phyloP scores from a whole-genome alignment of 2,329 filamentous ascomycete species.

The Periconia sp. region DNA sequence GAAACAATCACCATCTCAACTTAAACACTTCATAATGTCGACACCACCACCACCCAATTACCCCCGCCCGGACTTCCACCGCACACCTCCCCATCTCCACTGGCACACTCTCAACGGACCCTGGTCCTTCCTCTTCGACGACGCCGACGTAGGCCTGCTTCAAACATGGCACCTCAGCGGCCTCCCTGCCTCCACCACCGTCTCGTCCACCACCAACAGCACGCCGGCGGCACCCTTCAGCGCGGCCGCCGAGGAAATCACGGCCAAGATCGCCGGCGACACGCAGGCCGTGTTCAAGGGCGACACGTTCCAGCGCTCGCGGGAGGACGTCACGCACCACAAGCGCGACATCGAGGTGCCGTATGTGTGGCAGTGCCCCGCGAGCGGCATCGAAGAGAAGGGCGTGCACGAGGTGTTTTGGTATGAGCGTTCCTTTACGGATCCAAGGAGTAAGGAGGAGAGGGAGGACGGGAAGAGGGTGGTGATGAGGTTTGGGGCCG shows the following conservation, averaged over 20 bases:
- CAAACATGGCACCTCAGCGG: slow-evolving; percentile 57
- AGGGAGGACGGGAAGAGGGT: slow-evolving; percentile 45
- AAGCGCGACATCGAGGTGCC: slow-evolving; percentile 63
- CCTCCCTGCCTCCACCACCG: slow-evolving; percentile 48
- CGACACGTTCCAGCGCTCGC: slow-evolving; percentile 43
- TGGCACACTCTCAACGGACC: slow-evolving; percentile 65
- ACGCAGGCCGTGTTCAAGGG: slow-evolving; percentile 52
- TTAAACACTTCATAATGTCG: background rate
- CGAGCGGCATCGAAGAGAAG: slow-evolving; percentile 63
- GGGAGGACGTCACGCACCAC: slow-evolving; percentile 34
- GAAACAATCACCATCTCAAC: background rate
- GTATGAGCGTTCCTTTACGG: slow-evolving; percentile 60
- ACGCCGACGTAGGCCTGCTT: slow-evolving; percentile 59
- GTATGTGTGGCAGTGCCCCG: slow-evolving; percentile 66
- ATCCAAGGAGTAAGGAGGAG: slow-evolving; percentile 52
- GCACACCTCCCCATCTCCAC: slow-evolving; percentile 47
- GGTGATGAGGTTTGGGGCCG: slow-evolving; percentile 60
- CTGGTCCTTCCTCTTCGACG: slow-evolving; percentile 68
- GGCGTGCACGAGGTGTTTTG: slow-evolving; percentile 68
- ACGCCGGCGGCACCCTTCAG: background rate
- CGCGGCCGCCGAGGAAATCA: slow-evolving; percentile 34
- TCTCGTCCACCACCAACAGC: slow-evolving; percentile 7
- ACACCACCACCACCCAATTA: slow-evolving; percentile 41
- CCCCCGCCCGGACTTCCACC: slow-evolving; percentile 67
- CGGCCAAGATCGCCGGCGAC: slow-evolving; percentile 53